Evolutionary conservation across 2,329 filamentous ascomycete genomes (phyloP).

Genomic region (Ophiostoma sp.): DNA sequence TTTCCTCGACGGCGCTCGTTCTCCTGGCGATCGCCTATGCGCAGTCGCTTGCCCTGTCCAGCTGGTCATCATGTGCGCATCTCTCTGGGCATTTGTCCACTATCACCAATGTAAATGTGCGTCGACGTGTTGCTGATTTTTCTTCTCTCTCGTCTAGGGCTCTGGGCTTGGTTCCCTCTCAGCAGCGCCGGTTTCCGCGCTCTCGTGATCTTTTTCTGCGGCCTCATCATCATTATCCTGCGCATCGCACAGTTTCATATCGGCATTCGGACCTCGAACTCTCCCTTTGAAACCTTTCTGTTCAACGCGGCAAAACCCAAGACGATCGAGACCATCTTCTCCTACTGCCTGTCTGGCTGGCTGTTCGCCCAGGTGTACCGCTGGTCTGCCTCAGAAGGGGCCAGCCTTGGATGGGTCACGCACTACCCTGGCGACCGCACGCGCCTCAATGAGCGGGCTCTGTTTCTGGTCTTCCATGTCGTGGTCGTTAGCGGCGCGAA

Average conservation of each 20-base stretch:
- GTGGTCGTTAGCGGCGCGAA: conserved; percentile 64
- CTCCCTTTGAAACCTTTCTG: conserved; percentile 59
- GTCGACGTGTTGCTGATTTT: no score
- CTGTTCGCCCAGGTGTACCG: conserved; percentile 78
- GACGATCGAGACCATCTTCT: conserved; percentile 64
- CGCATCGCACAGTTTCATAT: conserved; percentile 80
- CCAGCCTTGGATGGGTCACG: conserved; percentile 68
- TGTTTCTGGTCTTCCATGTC: conserved; percentile 72
- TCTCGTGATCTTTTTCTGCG: conserved; percentile 67
- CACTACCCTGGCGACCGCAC: conserved; percentile 65
- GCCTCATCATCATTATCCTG: conserved; percentile 73
- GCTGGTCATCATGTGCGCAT: conserved; percentile 62
- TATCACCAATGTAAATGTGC: no score
- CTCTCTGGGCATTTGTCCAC: no score
- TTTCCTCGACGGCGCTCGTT: conserved; percentile 68
- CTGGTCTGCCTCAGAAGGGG: conserved; percentile 56
- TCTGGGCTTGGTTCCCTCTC: conserved; percentile 85
- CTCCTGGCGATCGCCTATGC: conserved; percentile 67
- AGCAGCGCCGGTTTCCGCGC: conserved; percentile 70
- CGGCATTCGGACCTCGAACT: conserved; percentile 64
- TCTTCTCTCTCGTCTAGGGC: conserved; percentile 43
- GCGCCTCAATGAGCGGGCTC: conserved; percentile 75
- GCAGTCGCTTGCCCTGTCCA: conserved; percentile 63
- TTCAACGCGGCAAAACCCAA: conserved; percentile 53
- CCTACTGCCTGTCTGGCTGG: conserved; percentile 72